Evolutionary conservation across 2,329 filamentous ascomycete species (phyloP).

Genomic region (Venturia nashicola): DNA sequence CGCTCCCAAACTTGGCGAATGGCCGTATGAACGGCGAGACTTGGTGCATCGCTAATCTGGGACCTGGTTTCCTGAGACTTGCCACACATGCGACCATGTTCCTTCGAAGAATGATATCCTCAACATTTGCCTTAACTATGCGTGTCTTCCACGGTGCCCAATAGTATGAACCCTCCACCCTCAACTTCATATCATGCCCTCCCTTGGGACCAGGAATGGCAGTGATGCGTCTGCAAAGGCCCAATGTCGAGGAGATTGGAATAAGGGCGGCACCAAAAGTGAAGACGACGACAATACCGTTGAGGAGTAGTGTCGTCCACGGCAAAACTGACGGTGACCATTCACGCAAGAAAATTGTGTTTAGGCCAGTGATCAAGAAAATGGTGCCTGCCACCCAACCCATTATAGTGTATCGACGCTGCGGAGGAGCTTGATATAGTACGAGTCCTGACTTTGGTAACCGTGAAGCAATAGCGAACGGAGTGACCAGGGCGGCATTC

Average conservation of each 20-base stretch:
- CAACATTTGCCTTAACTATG: neutral
- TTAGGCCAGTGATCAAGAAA: neutral
- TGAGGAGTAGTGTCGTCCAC: neutral
- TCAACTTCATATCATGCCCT: neutral
- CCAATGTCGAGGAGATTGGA: neutral
- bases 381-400: neutral
- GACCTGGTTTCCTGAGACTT: neutral
- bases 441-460: neutral
- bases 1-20: slow-evolving; percentile 1
- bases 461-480: neutral
- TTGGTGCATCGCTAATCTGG: neutral
- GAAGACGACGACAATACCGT: neutral
- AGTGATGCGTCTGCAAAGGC: neutral
- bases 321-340: neutral
- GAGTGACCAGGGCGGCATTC: neutral
- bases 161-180: neutral
- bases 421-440: neutral
- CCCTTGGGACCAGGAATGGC: neutral
- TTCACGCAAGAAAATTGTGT: neutral
- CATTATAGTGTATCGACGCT: neutral
- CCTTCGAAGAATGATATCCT: neutral
- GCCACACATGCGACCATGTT: neutral
- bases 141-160: neutral
- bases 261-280: neutral
- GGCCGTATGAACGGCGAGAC: neutral